Conservation (phyloP, 2,329 filamentous ascomycete species). For the Hortaea werneckii region DNA sequence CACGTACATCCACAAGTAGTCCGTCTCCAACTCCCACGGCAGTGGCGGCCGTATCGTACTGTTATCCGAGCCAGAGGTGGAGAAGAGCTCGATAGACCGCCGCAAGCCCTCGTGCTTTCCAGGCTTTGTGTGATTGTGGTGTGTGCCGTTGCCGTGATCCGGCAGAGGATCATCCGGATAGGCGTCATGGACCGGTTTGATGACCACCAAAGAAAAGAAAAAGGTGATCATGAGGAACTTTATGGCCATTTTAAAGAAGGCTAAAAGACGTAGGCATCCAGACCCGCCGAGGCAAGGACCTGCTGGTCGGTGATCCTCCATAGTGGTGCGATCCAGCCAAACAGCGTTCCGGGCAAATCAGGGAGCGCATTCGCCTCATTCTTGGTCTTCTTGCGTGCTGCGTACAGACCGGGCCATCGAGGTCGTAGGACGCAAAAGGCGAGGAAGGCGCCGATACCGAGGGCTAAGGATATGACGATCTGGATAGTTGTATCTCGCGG, state of each 20-base stretch:
- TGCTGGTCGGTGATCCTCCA: conserved; percentile 82
- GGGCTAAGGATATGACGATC: conserved; percentile 58
- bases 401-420: conserved; percentile 84
- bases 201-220: conserved; percentile 68
- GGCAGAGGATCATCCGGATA: conserved; percentile 39
- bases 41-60: conserved; percentile 4
- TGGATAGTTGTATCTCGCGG: conserved; percentile 47
- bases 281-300: conserved; percentile 75
- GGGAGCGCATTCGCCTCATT: conserved; percentile 59
- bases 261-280: conserved; percentile 95
- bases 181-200: conserved; percentile 74
- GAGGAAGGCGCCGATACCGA: conserved; percentile 63
- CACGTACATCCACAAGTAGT: conserved; percentile 85
- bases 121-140: conserved; percentile 14
- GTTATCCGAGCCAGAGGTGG: conserved; percentile 3
- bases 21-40: conserved; percentile 27
- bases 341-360: conserved; percentile 68
- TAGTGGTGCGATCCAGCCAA: conserved; percentile 86
- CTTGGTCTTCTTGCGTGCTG: conserved; percentile 48
- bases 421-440: conserved; percentile 75
- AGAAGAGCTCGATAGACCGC: conserved; percentile 9
- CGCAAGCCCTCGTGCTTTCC: conserved; percentile 3
- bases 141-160: conserved; percentile 10
- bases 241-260: conserved; percentile 92
- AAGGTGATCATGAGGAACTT: conserved; percentile 71